Base-by-base conservation (phyloP, 169 alveolate genomes). In the Toxoplasma gondii region DNA sequence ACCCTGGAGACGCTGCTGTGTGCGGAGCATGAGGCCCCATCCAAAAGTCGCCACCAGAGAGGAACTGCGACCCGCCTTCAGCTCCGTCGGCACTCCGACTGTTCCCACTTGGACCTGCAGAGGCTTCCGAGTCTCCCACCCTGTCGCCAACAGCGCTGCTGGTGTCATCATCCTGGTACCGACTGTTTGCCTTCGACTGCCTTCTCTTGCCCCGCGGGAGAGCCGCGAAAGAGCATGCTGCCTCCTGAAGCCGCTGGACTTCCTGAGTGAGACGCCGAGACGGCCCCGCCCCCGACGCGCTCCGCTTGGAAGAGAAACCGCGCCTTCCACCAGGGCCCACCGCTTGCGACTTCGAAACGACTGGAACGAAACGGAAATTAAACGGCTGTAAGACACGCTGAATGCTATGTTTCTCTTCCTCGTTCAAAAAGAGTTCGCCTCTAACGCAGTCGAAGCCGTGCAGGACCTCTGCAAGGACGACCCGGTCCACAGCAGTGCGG, bases 251-350 rank as follows among this genome's bases (percentile, higher is more conserved):
- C 38, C 70, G 45, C 41, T 88, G 81, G 2, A 88, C n/a, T 49
- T 88, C 93, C 84, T 88, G 93, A 31, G 82, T 39, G 58, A 88
- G 69, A 53, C 93, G 93, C 58, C 93, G 93, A n/a, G 93, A 88
- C 24, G 93, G 90, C n/a, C 90, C 64, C 17, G 90, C 38, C 39
- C 90, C 90, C 5, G 67, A 82, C 34, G 69, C 19, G 5, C 58
- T 41, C 27, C 34, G 38, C 69, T 36, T 82, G 41, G 44, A 34
- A 45, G 49, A 43, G 90, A 29, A 39, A 16, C 53, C 53, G 16
- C 64, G 58, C 36, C 41, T 12, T 49, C 64, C 64, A 0, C 64
- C 53, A 17, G 84, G 24, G 27, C 84, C 44, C n/a, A 17, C 39
- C 84, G 43, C 49, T 22, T 7, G 39, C 22, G 38, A 16, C 38